Conservation (phyloP, 2,329 filamentous ascomycete genomes). For the Aspergillus chevalieri region DNA sequence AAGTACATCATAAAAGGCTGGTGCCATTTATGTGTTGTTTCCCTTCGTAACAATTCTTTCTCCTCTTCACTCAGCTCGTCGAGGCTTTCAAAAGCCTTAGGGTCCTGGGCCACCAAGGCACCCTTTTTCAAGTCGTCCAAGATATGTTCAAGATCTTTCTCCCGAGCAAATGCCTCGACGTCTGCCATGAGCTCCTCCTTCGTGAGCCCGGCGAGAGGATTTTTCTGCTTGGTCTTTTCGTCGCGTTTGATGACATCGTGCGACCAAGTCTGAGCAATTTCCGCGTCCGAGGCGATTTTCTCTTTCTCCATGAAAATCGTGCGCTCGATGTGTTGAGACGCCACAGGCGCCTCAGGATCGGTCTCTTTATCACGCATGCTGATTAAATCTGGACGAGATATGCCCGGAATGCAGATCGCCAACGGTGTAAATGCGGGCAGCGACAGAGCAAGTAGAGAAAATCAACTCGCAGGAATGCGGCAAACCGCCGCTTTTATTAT, state of each 20-base stretch:
- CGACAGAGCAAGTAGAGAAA: conserved; percentile 1
- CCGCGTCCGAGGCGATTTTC: conserved; percentile 1
- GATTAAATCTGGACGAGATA: background rate
- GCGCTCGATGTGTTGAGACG: conserved; percentile 1
- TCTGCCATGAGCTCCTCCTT: conserved; percentile 23
- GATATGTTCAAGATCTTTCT: conserved; percentile 55
- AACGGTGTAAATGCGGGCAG: background rate
- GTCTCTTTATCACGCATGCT: conserved; percentile 7
- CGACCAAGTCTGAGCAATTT: conserved; percentile 8
- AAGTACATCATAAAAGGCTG: conserved; percentile 47
- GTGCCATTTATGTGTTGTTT: conserved; percentile 46
- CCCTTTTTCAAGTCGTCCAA: conserved; percentile 43
- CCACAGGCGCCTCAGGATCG: conserved; percentile 6
- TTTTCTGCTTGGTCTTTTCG: conserved; percentile 11
- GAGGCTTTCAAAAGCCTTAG: conserved; percentile 57
- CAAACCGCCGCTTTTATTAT: too few species aligned
- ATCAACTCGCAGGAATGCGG: too few species aligned
- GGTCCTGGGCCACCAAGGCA: conserved; percentile 67
- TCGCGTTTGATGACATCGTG: conserved; percentile 3
- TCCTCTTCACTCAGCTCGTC: conserved; percentile 50
- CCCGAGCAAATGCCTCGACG: conserved; percentile 40
- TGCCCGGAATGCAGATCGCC: background rate
- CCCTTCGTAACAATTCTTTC: conserved; percentile 35
- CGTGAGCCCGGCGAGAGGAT: conserved; percentile 22
- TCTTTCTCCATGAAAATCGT: conserved; percentile 6